Evolutionary conservation across 177 flowering plant genomes (phyloP), one percentile per base, ranked within the genome.

Genomic region (Telopea speciosissima): DNA sequence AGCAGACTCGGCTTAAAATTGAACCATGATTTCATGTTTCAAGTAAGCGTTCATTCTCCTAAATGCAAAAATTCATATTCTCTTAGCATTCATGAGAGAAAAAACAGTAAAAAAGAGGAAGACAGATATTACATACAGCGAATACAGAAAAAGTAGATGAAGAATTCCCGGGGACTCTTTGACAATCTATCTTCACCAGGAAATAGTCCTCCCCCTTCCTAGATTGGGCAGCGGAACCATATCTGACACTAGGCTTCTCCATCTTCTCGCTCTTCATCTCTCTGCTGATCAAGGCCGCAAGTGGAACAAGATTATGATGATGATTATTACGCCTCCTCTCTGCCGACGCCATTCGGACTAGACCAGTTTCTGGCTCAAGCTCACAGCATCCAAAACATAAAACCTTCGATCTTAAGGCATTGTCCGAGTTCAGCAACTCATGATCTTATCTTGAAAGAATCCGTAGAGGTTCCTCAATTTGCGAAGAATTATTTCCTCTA

Each of bases 131-230:
- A 73, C 82, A 66, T 87, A 93, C 95, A 62, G 87, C 95, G 68
- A 87, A 93, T 3, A 88, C 96, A 74, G 95, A 88, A 74, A 88
- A 90, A 1, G 88, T 71, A 5, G 96, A 81, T 0, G 91, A 84
- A 76, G 91, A 84, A 76, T 84, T 88, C 28, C 92, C 94, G 0
- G 87, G 87, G 63, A 93, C 82, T 76, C 93, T 75, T 62, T 81
- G 92, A 70, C 95, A 89, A 79, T 90, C 96, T 0, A 87, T 84
- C 78, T 88, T 90, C 11, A 85, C 73, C 72, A 93, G 70, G 62
- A 83, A 86, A 72, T 83, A 93, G 76, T 90, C 95, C 74, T 93
- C 95, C 49, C 96, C 98, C 76, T 90, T 93, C 77, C 77, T 82
- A 63, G 92, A 81, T 75, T 87, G 89, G 22, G 89, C 93, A 28